Conservation (phyloP, 225 moss, liverwort and hornwort genomes). For the Physcomitrellopsis africana region DNA sequence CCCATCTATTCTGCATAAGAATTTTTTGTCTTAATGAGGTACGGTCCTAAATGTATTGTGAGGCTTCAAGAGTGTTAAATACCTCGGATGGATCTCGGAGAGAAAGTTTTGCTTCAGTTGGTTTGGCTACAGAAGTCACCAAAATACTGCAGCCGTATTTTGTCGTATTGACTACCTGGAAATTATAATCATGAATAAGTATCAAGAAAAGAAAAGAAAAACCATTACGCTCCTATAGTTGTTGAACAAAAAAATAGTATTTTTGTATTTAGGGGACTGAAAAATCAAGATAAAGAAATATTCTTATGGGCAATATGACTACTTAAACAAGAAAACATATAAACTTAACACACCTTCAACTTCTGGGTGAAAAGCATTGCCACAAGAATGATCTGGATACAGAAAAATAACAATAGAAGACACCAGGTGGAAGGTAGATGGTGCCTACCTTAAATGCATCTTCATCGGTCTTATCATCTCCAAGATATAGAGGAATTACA, state of each 20-base stretch:
- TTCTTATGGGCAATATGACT: background rate
- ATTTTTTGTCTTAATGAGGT: background rate
- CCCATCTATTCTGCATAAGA: slow-evolving; percentile 4
- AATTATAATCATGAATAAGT: slow-evolving; percentile 24
- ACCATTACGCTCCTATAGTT: background rate
- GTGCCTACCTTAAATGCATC: slow-evolving; percentile 84
- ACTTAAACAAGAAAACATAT: background rate
- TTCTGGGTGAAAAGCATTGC: background rate
- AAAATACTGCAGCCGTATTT: slow-evolving; percentile 81
- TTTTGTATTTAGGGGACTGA: background rate
- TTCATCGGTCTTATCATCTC: slow-evolving; percentile 96
- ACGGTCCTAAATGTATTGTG: background rate
- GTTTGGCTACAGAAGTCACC: slow-evolving; percentile 80
- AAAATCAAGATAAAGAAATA: background rate
- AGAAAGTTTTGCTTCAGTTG: slow-evolving; percentile 75
- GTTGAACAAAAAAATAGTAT: background rate
- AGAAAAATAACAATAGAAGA: background rate
- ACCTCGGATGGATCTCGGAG: slow-evolving; percentile 94
- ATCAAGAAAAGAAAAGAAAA: slow-evolving; percentile 17
- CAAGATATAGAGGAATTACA: slow-evolving; percentile 88
- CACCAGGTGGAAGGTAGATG: background rate
- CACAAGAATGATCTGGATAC: background rate
- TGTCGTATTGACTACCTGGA: slow-evolving; percentile 73
- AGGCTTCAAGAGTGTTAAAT: background rate
- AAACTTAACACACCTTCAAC: background rate